Conservation (phyloP, 768 basidiomycete species). For the Amanita rimosa region DNA sequence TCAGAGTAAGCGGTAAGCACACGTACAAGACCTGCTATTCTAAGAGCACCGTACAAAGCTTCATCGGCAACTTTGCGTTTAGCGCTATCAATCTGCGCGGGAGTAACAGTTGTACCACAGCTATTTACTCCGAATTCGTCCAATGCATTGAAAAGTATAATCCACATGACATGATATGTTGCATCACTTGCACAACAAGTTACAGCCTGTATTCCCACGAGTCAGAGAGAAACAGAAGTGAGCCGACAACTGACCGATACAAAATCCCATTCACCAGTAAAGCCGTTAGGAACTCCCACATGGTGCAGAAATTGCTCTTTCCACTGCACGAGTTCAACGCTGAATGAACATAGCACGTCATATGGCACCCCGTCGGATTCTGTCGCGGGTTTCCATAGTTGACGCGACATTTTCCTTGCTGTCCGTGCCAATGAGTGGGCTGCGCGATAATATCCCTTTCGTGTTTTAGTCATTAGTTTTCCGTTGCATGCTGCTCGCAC, state of each 20-base stretch:
- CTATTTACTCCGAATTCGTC: constrained; percentile 77
- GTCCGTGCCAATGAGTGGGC: constrained; percentile 77
- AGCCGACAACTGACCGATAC: constrained; percentile 34
- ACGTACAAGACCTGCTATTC: constrained; percentile 80
- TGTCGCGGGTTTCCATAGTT: constrained; percentile 70
- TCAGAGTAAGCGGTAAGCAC: constrained; percentile 2
- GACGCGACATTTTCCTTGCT: constrained; percentile 70
- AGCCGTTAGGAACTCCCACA: constrained; percentile 82
- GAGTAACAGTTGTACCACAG: constrained; percentile 23
- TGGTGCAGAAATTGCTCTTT: constrained; percentile 60
- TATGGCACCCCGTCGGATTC: constrained; percentile 71
- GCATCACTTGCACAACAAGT: constrained; percentile 72
- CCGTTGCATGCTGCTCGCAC: constrained; percentile 13
- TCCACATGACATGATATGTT: constrained; percentile 90
- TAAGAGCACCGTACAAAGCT: constrained; percentile 72
- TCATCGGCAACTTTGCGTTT: constrained; percentile 71
- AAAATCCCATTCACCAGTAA: constrained; percentile 86
- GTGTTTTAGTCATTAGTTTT: constrained; percentile 8
- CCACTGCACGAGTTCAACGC: constrained; percentile 56
- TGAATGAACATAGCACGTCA: constrained; percentile 46
- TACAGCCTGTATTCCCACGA: constrained; percentile 24
- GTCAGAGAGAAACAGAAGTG: neutral
- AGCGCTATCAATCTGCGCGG: constrained; percentile 44
- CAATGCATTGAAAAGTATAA: constrained; percentile 69
- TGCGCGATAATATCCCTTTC: constrained; percentile 74